Evolutionary conservation across 495 filamentous ascomycete genomes (phyloP), one percentile per base, ranked within the genome.

Genomic region (Penicillium ochrochloron): DNA sequence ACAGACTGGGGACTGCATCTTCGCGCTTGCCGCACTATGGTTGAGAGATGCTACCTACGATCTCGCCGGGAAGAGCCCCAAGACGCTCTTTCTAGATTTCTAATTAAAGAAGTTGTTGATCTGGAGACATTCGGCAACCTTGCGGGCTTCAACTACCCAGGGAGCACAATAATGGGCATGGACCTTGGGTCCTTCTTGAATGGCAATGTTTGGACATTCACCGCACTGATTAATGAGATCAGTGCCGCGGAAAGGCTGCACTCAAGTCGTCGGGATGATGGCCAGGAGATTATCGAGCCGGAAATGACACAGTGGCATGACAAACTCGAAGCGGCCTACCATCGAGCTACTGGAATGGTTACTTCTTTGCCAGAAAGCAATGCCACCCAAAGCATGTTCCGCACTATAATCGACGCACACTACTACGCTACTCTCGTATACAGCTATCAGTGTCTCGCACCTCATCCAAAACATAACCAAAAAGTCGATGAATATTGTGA

Each of bases 81-180:
- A 39, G 63, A 70, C 34, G 14, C 27, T 1, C 19, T 57, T 7
- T 31, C 53, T 2, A 59, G 50, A 35, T 70, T 66, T 19, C 17
- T 70, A 8, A 57, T 70, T 21, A 70, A 67, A 55, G 67, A 70
- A 46, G 67, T 70, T 12, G 53, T 34, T 31, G 67, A 70, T 53
- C 29, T 70, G 12, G 67, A 67, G 46, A 61, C 59, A 17, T 65
- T 66, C 34, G 58, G 61, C 21, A 64, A 60, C 21, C 19, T 70
- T 11, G 48, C 58, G 4, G 37, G 58, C 0, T 70, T 62, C 37
- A 37, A 34, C 17, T 17, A n/a, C 29, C 10, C 27, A n/a, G 51
- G n/a, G 14, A 54, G 10, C 7, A 19, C 57, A 10, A 42, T 31
- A 4, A 41, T 15, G 7, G 25, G 29, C 7, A 39, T 42, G 33